Conservation (phyloP, 371 early-diverging fungal species). For the Mucor racemosus region DNA sequence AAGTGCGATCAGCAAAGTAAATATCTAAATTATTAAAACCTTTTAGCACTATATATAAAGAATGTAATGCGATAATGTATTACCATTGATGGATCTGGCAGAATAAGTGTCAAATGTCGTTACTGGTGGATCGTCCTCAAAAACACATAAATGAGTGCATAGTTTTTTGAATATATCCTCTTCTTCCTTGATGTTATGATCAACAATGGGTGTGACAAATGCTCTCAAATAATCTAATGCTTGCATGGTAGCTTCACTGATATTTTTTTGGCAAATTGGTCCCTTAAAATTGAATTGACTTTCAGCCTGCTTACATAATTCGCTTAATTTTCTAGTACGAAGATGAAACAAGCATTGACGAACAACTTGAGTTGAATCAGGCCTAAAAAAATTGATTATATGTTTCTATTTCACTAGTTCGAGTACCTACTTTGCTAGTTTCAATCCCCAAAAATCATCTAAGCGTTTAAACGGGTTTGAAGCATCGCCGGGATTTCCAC, state of each 20-base stretch:
- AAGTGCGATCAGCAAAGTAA: conserved; percentile 41
- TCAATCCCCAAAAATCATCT: conserved; percentile 90
- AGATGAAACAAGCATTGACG: conserved; percentile 67
- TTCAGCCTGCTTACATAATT: conserved; percentile 53
- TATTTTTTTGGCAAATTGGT: not conserved
- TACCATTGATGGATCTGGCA: conserved; percentile 13
- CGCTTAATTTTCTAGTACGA: conserved; percentile 69
- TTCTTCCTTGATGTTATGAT: conserved; percentile 69
- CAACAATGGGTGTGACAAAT: conserved; percentile 65
- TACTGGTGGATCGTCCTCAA: not conserved
- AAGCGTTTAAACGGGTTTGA: conserved; percentile 61
- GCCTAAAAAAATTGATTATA: conserved; percentile 49
- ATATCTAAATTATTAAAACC: conserved; percentile 1
- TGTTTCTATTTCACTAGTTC: not conserved
- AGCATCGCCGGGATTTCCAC: conserved; percentile 86
- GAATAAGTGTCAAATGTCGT: not conserved
- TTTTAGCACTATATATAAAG: too few relatives aligned
- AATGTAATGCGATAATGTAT: too few relatives aligned
- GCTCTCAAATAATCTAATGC: conserved; percentile 76
- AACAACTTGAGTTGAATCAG: conserved; percentile 62
- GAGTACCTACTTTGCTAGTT: conserved; percentile 60
- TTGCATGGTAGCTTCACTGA: conserved; percentile 25
- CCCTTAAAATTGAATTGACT: conserved; percentile 36
- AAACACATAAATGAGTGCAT: conserved; percentile 62
- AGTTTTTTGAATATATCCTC: conserved; percentile 66